Base-by-base conservation (phyloP, 2,329 filamentous ascomycete species). In the Leptographium flavum region DNA sequence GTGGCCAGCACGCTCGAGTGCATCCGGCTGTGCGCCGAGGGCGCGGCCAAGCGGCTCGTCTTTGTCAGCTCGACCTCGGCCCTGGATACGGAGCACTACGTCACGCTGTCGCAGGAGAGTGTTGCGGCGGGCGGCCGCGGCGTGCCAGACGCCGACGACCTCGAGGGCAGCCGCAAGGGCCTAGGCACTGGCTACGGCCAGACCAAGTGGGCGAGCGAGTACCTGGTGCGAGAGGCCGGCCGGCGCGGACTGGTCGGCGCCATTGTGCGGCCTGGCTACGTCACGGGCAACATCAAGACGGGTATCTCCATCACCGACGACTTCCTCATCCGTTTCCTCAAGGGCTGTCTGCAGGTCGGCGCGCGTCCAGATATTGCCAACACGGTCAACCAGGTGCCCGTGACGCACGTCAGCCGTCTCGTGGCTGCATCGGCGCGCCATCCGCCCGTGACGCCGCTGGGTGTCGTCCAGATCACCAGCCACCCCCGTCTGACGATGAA, bases 111-210 rank as follows among this genome's bases (percentile, higher is more conserved):
- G 46, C 64, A 74, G 28, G 68, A n/a, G n/a, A n/a, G n/a, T n/a
- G 68, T 11, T 71, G 72, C 28, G 82, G 83, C 10, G 76, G 75
- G 8, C 68, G 67, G 19, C 76, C 76, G n/a, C n/a, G n/a, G n/a
- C 13, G 73, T 94, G 15, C 68, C 71, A 19, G 90, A 95, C 60
- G 70, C 70, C 0, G 88, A 95, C 58, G 79, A 90, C 52, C 70
- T 95, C 50, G 68, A 76, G 53, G 86, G 87, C 44, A 88, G 84
- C 56, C 72, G 78, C 33, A 78, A 69, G 43, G 85, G 85, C 28
- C 76, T 95, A 2, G 79, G 78, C 33, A 94, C 85, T 1, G 88
- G 90, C 5, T 95, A 95, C 56, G 88, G 90, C 3, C 88, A 95
- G 61, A 79, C 76, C 52, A 95, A 96, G 65, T 95, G 87, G 87